Percentiles rank a stretch among this genome's conserved stretches.
Conservation (phyloP, 331 rosid genomes). For the Rosa hybrid region DNA sequence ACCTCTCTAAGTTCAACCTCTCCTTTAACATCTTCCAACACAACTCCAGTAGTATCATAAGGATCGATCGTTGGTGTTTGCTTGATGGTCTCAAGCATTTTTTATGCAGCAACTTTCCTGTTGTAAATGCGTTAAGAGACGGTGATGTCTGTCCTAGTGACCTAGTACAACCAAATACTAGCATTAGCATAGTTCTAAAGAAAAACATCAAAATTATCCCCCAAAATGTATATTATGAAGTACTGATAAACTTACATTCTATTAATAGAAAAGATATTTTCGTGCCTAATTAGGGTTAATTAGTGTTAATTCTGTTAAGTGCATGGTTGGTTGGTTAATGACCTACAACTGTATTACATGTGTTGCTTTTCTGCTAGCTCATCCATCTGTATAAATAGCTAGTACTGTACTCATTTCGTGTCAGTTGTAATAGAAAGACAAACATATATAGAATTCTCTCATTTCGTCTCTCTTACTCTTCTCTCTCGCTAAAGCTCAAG, state of each 20-base stretch:
- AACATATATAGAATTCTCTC: no score
- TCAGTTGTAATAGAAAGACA: no score
- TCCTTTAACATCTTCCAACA: conserved; percentile 64
- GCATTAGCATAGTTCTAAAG: not conserved
- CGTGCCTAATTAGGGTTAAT: no score
- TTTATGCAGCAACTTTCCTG: conserved; percentile 87
- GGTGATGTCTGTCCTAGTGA: conserved; percentile 83
- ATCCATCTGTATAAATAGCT: no score
- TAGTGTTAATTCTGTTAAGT: no score
- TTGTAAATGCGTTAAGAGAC: conserved; percentile 70
- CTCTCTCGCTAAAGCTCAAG: no score
- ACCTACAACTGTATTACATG: no score
- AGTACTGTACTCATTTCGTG: no score
- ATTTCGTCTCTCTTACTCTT: no score
- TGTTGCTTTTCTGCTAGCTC: no score
- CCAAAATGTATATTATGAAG: not conserved
- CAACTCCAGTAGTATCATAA: conserved; percentile 59
- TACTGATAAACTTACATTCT: conserved; percentile 55
- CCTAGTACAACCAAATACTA: conserved; percentile 28
- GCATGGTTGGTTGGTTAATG: no score
- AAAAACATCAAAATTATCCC: not conserved
- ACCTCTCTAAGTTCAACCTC: conserved; percentile 79
- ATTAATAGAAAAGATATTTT: no score
- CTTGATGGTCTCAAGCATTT: conserved; percentile 81
- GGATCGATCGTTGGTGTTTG: conserved; percentile 69